A percentile compares a stretch with the other conserved stretches of the same genome.
Conservation (phyloP, 345 rosid genomes). For the Luvunga scandens region DNA sequence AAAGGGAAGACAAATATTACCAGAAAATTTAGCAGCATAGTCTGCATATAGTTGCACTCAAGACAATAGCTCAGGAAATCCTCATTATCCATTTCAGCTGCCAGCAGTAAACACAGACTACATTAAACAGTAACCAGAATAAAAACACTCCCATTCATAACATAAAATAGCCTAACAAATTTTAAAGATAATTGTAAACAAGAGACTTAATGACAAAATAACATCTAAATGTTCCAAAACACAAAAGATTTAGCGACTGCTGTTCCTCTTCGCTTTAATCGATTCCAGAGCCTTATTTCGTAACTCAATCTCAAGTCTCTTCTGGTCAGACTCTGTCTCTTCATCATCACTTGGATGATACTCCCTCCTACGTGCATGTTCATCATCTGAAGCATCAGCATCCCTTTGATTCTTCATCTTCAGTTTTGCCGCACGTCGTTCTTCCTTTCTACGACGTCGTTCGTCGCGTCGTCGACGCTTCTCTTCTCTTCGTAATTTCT, state of each 20-base stretch:
- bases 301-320: conserved; percentile 87
- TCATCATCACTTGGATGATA: conserved; percentile 37
- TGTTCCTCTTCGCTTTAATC: conserved; percentile 92
- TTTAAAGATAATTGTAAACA: conserved; percentile 24
- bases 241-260: conserved; percentile 39
- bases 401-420: conserved; percentile 46
- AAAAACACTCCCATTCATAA: conserved; percentile 29
- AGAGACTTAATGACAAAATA: conserved; percentile 22
- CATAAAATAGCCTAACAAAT: conserved; percentile 26
- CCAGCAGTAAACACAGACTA: conserved; percentile 81
- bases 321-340: conserved; percentile 53
- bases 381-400: conserved; percentile 55
- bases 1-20: conserved; percentile 58
- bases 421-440: conserved; percentile 64
- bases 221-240: conserved; percentile 18
- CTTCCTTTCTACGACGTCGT: conserved; percentile 70
- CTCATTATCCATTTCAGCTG: conserved; percentile 84
- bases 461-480: conserved; percentile 76
- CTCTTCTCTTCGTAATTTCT: conserved; percentile 78
- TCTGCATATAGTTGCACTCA: conserved; percentile 75
- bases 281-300: conserved; percentile 93
- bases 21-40: conserved; percentile 69
- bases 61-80: conserved; percentile 75
- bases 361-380: conserved; percentile 27
- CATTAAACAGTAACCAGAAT: conserved; percentile 51